Base-by-base conservation (phyloP, 2,329 filamentous ascomycete genomes). In the Periconia sp. region DNA sequence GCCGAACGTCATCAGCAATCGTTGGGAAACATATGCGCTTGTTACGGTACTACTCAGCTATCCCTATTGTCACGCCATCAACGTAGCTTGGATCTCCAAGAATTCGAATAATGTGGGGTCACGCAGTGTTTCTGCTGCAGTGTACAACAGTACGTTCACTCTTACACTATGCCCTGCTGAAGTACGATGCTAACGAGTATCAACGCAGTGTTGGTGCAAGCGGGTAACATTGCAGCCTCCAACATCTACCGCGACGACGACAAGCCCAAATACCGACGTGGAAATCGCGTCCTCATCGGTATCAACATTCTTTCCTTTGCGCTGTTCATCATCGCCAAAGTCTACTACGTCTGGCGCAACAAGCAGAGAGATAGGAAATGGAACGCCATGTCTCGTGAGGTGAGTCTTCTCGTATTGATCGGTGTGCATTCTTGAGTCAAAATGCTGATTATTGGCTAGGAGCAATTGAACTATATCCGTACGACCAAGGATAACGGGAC, bases 41-140 rank as follows among this genome's bases (percentile, higher is more conserved):
- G 71, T 80, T 14, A 80, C 77, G 0, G 67, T 77, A 74, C 5
- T 76, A 66, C 65, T 81, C 2, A 79, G 79, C 0, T 81, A 82
- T 52, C 82, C 82, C 0, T 55, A 55, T 41, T 45, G 76, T 1
- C 78, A 81, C 50, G 74, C 78, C 0, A 78, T 81, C 43, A 75
- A 80, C 1, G 84, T 86, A 0, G 82, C 77, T 0, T 80, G 82
- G 65, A 83, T 79, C 1, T 83, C 81, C 9, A 77, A 81, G 46
- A 87, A 87, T 62, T 80, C 82, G 7, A 83, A 84, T 54, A 77
- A 79, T 0, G 83, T 87, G 6, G 75, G 84, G 6, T 82, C 81
- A 1, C 74, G 85, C 7, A 82, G 84, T 0, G 82, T 88, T 0
- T 81, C 82, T 0, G 80, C 82, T 0, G 84, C 82, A 0, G 65